Evolutionary conservation across 345 rosid species (phyloP).

Genomic region (Anacardium occidentale): DNA sequence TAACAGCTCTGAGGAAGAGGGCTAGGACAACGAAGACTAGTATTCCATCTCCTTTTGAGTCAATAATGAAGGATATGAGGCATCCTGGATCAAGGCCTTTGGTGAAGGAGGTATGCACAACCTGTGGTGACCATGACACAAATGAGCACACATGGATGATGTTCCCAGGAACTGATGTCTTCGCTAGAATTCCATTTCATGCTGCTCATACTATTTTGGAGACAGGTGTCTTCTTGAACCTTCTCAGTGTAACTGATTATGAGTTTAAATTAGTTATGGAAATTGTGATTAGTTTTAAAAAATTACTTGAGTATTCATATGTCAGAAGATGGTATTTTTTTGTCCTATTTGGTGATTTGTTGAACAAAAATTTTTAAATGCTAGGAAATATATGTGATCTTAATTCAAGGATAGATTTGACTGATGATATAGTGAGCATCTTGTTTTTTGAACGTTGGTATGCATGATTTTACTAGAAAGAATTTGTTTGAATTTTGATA

Average conservation of each 20-base stretch:
- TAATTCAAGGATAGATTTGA: not conserved
- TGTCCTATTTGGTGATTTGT: not conserved
- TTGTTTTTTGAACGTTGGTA: not conserved
- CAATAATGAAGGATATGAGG: slow-evolving; percentile 64
- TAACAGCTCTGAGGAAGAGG: slow-evolving; percentile 71
- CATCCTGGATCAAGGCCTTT: slow-evolving; percentile 45
- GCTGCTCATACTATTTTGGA: slow-evolving; percentile 78
- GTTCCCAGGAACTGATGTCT: slow-evolving; percentile 74
- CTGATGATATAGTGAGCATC: not conserved
- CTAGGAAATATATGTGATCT: slow-evolving; percentile 1
- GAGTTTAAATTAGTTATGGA: not conserved
- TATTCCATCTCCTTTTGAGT: slow-evolving; percentile 62
- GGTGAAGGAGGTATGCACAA: slow-evolving; percentile 75
- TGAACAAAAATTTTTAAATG: not conserved
- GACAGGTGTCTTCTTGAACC: slow-evolving; percentile 48
- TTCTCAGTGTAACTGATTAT: not conserved
- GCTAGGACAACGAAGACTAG: slow-evolving; percentile 77
- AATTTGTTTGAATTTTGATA: not conserved
- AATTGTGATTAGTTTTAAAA: not conserved
- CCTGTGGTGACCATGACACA: slow-evolving; percentile 72
- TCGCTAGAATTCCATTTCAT: slow-evolving; percentile 71
- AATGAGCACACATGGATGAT: slow-evolving; percentile 78
- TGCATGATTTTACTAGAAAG: not conserved
- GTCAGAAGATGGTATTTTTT: too few relatives aligned
- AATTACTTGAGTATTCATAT: not conserved